phyloP scores from a whole-genome alignment of 148 eudicot species.

The Cornus florida region DNA sequence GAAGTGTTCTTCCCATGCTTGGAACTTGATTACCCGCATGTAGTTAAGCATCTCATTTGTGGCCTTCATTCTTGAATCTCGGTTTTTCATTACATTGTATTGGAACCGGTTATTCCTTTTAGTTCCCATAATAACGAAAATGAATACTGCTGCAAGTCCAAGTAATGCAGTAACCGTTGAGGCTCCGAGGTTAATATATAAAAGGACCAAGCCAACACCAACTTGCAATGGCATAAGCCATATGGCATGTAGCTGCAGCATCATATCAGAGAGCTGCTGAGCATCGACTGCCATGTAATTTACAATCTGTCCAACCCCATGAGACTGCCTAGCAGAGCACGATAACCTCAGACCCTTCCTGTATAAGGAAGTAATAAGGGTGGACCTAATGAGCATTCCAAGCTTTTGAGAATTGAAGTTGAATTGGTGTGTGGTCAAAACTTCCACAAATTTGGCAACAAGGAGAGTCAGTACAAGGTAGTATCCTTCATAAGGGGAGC shows the following conservation, averaged over 20 bases:
- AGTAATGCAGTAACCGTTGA: conserved; percentile 53
- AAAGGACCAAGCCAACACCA: conserved; percentile 52
- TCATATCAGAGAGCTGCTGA: conserved; percentile 95
- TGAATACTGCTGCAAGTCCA: conserved; percentile 49
- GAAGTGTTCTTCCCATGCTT: conserved; percentile 96
- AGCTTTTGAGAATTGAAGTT: conserved; percentile 83
- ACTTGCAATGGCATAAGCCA: conserved; percentile 93
- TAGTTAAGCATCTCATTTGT: conserved; percentile 90
- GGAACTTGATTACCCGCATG: conserved; percentile 95
- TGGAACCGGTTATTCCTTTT: conserved; percentile 62
- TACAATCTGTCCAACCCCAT: conserved; percentile 92
- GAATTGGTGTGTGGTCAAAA: conserved; percentile 71
- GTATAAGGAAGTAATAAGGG: conserved; percentile 76
- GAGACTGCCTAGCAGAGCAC: conserved; percentile 78
- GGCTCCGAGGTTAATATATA: conserved; percentile 50
- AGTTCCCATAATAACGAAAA: conserved; percentile 54
- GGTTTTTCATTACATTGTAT: conserved; percentile 56
- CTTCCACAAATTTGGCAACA: conserved; percentile 69
- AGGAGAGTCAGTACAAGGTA: conserved; percentile 68
- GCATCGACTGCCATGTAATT: conserved; percentile 98
- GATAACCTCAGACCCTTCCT: conserved; percentile 77
- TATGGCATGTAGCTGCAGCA: conserved; percentile 82
- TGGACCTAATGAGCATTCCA: conserved; percentile 83
- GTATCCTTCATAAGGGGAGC: conserved; percentile 78
- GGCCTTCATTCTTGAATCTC: conserved; percentile 92